These are phyloP conservation scores for Paraurostyla sp. DNA, from an alignment of 73 alveolate species.

Conservation along the genomic window DNA sequence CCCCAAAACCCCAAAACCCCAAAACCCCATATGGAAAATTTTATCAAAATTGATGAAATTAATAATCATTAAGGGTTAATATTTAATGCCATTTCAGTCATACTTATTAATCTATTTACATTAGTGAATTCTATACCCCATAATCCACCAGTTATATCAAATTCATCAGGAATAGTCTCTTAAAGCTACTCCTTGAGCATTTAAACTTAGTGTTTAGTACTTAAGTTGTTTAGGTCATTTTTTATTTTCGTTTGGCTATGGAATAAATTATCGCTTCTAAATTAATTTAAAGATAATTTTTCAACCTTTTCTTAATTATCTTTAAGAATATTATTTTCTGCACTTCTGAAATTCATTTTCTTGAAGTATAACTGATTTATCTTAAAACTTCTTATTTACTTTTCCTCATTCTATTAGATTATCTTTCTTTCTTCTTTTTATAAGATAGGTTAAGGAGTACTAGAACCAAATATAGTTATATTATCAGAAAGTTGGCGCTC, in stretches of 20 bases:
- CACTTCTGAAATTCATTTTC: background rate
- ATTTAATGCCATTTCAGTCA: constrained; percentile 24
- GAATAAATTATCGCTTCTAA: background rate
- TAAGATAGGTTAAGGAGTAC: too few relatives aligned
- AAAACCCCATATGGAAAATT: too few relatives aligned
- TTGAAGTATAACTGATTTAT: constrained; percentile 17
- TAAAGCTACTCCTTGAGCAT: background rate
- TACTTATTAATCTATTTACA: background rate
- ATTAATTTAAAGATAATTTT: background rate
- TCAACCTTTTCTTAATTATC: background rate
- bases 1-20: too few relatives aligned
- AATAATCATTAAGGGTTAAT: background rate
- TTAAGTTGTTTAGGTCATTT: background rate
- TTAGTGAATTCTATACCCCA: constrained; percentile 29
- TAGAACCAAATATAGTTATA: too few relatives aligned
- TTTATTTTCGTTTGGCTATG: background rate
- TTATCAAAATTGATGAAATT: too few relatives aligned
- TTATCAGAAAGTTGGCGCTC: too few relatives aligned
- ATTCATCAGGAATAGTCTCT: background rate
- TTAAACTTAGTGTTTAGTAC: too few relatives aligned
- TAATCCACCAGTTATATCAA: constrained; percentile 24
- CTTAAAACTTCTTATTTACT: background rate
- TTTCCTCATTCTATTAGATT: background rate
- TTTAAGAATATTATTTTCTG: background rate
- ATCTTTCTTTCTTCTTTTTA: background rate